A percentile compares a stretch with the other conserved stretches of the same genome.
phyloP scores from a whole-genome alignment of 257 asterid species.

The Solanum rostratum region DNA sequence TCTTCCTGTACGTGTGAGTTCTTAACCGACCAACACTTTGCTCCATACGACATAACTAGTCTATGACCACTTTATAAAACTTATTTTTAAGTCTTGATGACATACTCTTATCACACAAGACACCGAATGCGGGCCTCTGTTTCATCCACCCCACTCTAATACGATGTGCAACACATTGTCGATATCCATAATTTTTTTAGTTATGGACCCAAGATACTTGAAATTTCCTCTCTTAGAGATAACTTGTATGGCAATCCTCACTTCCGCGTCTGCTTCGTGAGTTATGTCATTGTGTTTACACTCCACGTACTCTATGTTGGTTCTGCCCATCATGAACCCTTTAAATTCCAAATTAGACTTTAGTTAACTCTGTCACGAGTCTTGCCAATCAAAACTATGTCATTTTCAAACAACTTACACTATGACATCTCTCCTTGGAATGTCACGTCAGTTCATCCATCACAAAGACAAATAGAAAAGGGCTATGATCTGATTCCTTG shows the following conservation, averaged over 20 bases:
- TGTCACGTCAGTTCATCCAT: too few relatives aligned
- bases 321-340: background rate
- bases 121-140: background rate
- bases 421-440: too few relatives aligned
- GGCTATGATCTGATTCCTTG: too few relatives aligned
- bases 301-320: background rate
- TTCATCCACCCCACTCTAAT: background rate
- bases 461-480: too few relatives aligned
- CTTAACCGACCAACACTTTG: background rate
- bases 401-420: too few relatives aligned
- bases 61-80: background rate
- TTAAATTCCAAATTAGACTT: background rate
- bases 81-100: background rate
- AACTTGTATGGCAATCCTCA: background rate
- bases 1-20: too few relatives aligned
- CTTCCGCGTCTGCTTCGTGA: background rate
- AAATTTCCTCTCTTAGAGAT: background rate
- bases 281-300: too few relatives aligned
- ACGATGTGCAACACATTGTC: background rate
- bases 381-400: too few relatives aligned
- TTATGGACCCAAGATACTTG: background rate
- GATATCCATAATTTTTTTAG: background rate
- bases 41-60: background rate
- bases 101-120: background rate
- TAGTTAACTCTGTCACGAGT: background rate